A percentile compares a stretch with the other conserved stretches of the same genome.
These are phyloP conservation scores for Ploettnerulaceae sp. DNA, from an alignment of 2,329 filamentous ascomycete species.

Conservation along the genomic window DNA sequence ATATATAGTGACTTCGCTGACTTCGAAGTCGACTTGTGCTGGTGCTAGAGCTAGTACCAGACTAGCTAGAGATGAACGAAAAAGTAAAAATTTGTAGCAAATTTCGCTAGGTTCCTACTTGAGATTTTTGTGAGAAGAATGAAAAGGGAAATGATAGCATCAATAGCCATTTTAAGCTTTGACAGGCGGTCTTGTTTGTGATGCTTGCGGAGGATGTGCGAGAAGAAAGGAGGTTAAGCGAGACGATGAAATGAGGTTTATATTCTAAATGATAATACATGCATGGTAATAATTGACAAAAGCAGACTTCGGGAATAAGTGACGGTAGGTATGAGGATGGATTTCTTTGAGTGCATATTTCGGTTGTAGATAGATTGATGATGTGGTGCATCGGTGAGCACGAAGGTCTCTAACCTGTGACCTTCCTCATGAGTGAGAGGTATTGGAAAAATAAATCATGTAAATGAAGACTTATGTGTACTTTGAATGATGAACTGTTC, in stretches of 20 bases:
- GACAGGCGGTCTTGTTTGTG: slow-evolving; percentile 1
- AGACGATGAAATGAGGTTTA: background rate
- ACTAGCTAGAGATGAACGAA: background rate
- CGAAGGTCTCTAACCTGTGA: too few relatives aligned
- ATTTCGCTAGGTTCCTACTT: too few relatives aligned
- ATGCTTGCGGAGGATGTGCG: slow-evolving; percentile 2
- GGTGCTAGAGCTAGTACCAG: background rate
- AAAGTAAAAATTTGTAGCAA: background rate
- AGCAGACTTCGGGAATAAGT: background rate
- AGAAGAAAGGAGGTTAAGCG: slow-evolving; percentile 4
- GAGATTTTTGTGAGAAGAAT: too few relatives aligned
- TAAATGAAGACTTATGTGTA: too few relatives aligned
- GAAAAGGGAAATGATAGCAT: background rate
- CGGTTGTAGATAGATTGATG: too few relatives aligned
- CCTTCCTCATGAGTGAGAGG: too few relatives aligned
- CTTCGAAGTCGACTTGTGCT: background rate
- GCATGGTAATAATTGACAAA: background rate
- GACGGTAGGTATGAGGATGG: too few relatives aligned
- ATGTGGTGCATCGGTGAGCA: too few relatives aligned
- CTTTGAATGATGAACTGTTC: too few relatives aligned
- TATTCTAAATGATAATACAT: background rate
- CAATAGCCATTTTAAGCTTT: background rate
- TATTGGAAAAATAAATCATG: too few relatives aligned
- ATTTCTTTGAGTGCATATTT: too few relatives aligned
- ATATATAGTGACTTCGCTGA: too few relatives aligned